Base-by-base conservation (phyloP, 2,329 filamentous ascomycete genomes). In the Anthostomella pinea region DNA sequence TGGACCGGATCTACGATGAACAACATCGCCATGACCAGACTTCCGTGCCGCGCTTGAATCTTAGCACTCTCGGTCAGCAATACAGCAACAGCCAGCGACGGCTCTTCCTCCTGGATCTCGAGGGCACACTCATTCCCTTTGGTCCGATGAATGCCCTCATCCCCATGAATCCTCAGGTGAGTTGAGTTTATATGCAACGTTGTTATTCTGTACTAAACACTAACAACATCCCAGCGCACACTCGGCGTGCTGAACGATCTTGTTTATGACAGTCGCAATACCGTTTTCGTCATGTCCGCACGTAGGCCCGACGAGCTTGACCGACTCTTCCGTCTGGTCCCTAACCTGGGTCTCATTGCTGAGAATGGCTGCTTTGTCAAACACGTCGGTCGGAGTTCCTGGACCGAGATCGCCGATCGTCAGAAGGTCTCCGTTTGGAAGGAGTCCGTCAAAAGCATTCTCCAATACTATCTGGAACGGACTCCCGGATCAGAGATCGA, bases 331-430 rank as follows among this genome's bases (percentile, higher is more conserved):
- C 82, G 83, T 34, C 79, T 85, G 16, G 84, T 96, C 2, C 85
- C 87, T 5, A 84, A 85, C 42, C 69, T 96, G 3, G 93, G 93
- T 3, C 72, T 97, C 4, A 94, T 97, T 47, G 91, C 91, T 0
- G 91, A 97, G 65, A 96, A 95, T 48, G 91, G 91, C 2, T 95
- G 87, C 59, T 97, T 94, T 64, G 69, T 96, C 39, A 87, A 85
- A 51, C 77, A 87, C 46, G 79, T 77, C 29, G 76, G 80, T 14
- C 73, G 70, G 11, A 74, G 77, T 16, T 72, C 77, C 22, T 97
- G 93, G 93, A 78, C 75, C 3, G 81, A 84, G 45, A 83, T 95
- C 64, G 81, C 84, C 3, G 82, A 95, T 57, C 71, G 78, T 1
- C 72, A 78, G 3, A 76, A 83, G 51, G 84, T 87, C 41, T 68